These are phyloP conservation scores for Narthecium ossifragum DNA, from an alignment of 106 monocot species.

Conservation along the genomic window DNA sequence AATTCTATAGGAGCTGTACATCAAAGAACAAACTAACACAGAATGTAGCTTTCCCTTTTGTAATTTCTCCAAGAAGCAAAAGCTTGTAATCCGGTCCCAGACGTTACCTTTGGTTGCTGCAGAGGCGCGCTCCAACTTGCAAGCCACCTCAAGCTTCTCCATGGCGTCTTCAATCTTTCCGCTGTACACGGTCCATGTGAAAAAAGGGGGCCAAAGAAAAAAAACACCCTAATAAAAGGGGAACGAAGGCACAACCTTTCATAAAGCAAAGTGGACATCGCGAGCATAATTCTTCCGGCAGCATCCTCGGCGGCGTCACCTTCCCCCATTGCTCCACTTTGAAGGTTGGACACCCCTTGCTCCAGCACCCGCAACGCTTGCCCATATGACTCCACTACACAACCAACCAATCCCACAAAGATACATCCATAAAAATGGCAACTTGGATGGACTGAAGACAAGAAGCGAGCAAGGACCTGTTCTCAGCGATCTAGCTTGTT, in stretches of 20 bases:
- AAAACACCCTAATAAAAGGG: background rate
- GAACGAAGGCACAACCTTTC: constrained; percentile 41
- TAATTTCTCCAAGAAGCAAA: too few relatives aligned
- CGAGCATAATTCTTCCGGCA: constrained; percentile 36
- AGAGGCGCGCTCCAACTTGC: constrained; percentile 25
- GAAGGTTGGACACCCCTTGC: constrained; percentile 52
- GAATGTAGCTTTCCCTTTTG: too few relatives aligned
- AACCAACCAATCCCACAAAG: too few relatives aligned
- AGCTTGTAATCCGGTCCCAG: too few relatives aligned
- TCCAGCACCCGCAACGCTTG: constrained; percentile 59
- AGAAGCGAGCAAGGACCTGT: constrained; percentile 25
- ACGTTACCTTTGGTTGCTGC: constrained; percentile 46
- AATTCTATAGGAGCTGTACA: too few relatives aligned
- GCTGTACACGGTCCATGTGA: constrained; percentile 18
- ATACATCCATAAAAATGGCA: too few relatives aligned
- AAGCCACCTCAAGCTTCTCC: constrained; percentile 72
- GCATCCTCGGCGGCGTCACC: constrained; percentile 20
- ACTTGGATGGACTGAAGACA: too few relatives aligned
- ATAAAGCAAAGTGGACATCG: constrained; percentile 77
- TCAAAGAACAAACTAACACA: too few relatives aligned
- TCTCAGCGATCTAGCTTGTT: constrained; percentile 41
- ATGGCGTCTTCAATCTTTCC: constrained; percentile 59
- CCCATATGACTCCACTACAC: constrained; percentile 35
- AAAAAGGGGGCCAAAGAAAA: background rate
- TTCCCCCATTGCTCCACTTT: constrained; percentile 14